phyloP scores from a whole-genome alignment of 176 grass and related monocot species.

The Pontederia crassipes region DNA sequence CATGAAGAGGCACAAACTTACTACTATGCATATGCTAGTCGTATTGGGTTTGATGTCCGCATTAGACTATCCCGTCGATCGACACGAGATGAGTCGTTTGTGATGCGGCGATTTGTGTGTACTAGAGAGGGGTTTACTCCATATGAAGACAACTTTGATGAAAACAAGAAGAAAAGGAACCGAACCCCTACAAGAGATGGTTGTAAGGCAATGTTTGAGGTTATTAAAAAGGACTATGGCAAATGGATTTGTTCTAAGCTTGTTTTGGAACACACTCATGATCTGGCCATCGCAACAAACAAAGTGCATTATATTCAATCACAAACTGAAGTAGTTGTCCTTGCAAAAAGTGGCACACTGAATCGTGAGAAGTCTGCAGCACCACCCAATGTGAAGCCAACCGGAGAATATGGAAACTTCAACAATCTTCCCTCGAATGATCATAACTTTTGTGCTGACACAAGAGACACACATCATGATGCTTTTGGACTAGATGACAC shows the following conservation, averaged over 20 bases:
- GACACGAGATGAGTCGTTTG: conserved; percentile 44
- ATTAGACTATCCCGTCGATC: conserved; percentile 55
- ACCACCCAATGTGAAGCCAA: conserved; percentile 9
- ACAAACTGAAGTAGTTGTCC: conserved; percentile 55
- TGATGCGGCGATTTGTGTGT: conserved; percentile 64
- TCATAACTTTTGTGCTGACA: conserved; percentile 17
- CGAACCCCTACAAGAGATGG: conserved; percentile 43
- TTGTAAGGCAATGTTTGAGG: conserved; percentile 63
- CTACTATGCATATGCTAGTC: conserved; percentile 65
- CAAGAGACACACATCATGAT: conserved; percentile 1
- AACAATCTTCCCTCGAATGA: conserved; percentile 17
- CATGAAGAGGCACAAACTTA: conserved; percentile 57
- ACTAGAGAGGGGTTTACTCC: conserved; percentile 48
- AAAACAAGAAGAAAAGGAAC: conserved; percentile 49
- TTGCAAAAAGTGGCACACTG: conserved; percentile 40
- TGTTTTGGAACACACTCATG: conserved; percentile 56
- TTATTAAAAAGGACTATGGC: conserved; percentile 51
- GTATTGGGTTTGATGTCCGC: conserved; percentile 52
- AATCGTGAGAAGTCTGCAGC: conserved; percentile 30
- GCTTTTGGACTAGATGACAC: conserved; percentile 33
- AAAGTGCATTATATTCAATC: conserved; percentile 72
- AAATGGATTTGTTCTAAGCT: conserved; percentile 67
- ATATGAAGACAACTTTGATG: conserved; percentile 43
- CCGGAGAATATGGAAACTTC: conserved; percentile 22
- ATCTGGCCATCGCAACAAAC: conserved; percentile 38